Evolutionary conservation across 208 protist genomes (phyloP).

Genomic region (Leishmania aethiopica): DNA sequence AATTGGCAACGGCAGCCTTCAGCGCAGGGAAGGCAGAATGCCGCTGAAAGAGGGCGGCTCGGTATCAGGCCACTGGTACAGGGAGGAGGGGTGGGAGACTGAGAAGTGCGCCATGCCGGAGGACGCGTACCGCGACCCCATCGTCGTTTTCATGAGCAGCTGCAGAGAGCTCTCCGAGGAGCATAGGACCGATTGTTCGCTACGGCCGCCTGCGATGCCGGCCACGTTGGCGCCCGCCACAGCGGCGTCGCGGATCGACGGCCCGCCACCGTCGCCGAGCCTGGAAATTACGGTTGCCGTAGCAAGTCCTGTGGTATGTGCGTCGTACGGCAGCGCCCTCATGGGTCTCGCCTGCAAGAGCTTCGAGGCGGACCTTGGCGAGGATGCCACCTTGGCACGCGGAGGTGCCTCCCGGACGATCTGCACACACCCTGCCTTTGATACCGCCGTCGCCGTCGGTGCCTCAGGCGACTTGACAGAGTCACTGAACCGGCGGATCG

Average conservation of each 20-base stretch:
- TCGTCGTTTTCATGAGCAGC: conserved; percentile 1
- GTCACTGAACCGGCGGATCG: conserved; percentile 1
- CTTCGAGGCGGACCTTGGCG: neutral
- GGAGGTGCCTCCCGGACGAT: neutral
- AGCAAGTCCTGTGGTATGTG: neutral
- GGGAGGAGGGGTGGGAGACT: neutral
- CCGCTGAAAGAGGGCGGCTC: neutral
- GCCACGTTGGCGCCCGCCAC: neutral
- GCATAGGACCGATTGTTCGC: neutral
- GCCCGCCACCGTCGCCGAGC: neutral
- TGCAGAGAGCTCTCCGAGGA: conserved; percentile 18
- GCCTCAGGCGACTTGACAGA: neutral
- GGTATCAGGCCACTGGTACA: neutral
- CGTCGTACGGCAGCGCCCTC: neutral
- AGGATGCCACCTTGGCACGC: no score
- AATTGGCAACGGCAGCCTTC: neutral
- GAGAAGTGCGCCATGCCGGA: neutral
- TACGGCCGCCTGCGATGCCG: neutral
- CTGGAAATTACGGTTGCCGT: neutral
- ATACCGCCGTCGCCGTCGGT: neutral
- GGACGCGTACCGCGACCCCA: neutral
- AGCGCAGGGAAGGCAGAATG: neutral
- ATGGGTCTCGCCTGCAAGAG: neutral
- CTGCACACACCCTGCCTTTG: neutral
- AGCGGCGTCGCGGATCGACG: neutral